phyloP scores from a whole-genome alignment of 176 grass and related monocot species.

The Luzula sylvatica region DNA sequence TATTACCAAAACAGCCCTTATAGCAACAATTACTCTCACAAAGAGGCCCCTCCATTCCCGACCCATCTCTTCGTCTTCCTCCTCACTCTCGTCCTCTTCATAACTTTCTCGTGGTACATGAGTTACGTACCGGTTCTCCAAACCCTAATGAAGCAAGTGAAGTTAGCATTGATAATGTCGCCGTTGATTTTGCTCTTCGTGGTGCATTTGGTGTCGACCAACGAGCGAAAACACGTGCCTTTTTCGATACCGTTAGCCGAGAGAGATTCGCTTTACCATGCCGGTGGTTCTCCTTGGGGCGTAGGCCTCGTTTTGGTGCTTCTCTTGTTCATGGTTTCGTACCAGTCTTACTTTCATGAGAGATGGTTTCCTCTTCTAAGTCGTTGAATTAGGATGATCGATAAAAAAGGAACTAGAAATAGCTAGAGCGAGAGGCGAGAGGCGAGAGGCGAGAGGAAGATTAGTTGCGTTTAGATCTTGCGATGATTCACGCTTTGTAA shows the following conservation, averaged over 20 bases:
- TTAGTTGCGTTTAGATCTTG: too few relatives aligned
- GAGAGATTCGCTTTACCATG: slow-evolving; percentile 28
- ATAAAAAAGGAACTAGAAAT: too few relatives aligned
- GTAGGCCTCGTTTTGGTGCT: slow-evolving; percentile 60
- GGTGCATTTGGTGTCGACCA: slow-evolving; percentile 49
- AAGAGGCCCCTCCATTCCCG: slow-evolving; percentile 23
- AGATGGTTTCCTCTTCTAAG: slow-evolving; percentile 58
- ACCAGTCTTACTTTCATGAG: slow-evolving; percentile 79
- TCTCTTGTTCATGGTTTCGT: slow-evolving; percentile 79
- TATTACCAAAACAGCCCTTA: slow-evolving; percentile 34
- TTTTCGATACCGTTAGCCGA: slow-evolving; percentile 28
- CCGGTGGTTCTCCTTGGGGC: slow-evolving; percentile 56
- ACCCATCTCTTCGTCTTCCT: slow-evolving; percentile 62
- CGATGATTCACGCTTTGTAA: too few relatives aligned
- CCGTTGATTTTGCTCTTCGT: slow-evolving; percentile 67
- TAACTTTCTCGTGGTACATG: slow-evolving; percentile 48
- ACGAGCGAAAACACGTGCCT: slow-evolving; percentile 11
- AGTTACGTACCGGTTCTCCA: slow-evolving; percentile 56
- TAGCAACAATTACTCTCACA: slow-evolving; percentile 20
- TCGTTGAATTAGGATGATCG: too few relatives aligned
- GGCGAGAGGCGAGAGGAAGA: background rate
- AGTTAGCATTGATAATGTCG: slow-evolving; percentile 51
- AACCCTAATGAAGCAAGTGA: slow-evolving; percentile 40
- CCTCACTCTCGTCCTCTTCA: slow-evolving; percentile 51
- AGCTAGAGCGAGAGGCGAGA: background rate